Percentiles rank a stretch among this genome's conserved stretches.
Evolutionary conservation across 1,139 yeast genomes (phyloP).

Genomic region (Saccharomyces hybrid): DNA sequence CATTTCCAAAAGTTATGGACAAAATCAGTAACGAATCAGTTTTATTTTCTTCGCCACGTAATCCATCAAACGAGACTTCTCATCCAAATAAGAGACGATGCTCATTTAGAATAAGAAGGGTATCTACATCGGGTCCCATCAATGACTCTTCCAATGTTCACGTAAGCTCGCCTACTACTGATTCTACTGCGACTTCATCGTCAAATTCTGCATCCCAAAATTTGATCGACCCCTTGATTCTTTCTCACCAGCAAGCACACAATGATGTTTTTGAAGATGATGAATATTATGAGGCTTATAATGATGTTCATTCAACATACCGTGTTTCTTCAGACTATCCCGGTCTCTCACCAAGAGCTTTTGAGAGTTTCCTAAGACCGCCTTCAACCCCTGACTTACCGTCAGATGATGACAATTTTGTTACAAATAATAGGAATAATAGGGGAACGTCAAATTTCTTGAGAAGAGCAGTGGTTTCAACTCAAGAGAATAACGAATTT

Average conservation of each 20-base stretch:
- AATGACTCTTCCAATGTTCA: constrained; percentile 11
- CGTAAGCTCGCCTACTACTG: constrained; percentile 3
- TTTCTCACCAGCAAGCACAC: neutral
- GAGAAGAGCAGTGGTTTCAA: constrained; percentile 8
- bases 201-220: neutral
- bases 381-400: constrained; percentile 1
- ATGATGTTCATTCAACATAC: constrained; percentile 9
- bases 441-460: neutral
- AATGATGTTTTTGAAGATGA: constrained; percentile 15
- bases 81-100: constrained; percentile 3
- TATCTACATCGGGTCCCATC: constrained; percentile 26
- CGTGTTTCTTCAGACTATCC: constrained; percentile 3
- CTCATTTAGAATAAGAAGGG: constrained; percentile 26
- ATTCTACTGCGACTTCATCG: constrained; percentile 1
- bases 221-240: neutral
- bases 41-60: neutral
- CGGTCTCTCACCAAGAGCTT: constrained; percentile 1
- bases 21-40: constrained; percentile 13
- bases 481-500: constrained; percentile 10
- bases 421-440: constrained; percentile 5
- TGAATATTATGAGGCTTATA: constrained; percentile 18
- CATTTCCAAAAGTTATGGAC: constrained; percentile 27
- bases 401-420: constrained; percentile 1
- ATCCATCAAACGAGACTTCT: neutral
- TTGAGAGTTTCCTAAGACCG: constrained; percentile 2